These are phyloP conservation scores for Backusella macrospora DNA, from an alignment of 192 early-diverging fungal species.

Conservation along the genomic window DNA sequence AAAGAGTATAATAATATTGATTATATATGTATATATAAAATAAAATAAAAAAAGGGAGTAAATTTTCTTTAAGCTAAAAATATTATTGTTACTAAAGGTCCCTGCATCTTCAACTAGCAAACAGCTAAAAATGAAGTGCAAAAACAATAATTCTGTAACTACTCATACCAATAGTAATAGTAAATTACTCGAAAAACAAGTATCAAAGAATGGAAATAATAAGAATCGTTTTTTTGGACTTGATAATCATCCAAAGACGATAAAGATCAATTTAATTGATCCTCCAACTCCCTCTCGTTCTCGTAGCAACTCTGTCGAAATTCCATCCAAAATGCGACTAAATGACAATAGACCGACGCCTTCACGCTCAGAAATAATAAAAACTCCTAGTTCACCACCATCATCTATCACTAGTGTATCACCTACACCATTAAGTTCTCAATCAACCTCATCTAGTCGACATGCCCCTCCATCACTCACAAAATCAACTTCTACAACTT, in stretches of 20 bases:
- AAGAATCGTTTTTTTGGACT: background rate
- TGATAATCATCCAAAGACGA: background rate
- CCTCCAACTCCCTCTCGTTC: slow-evolving; percentile 14
- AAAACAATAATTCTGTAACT: background rate
- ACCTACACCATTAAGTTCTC: slow-evolving; percentile 1
- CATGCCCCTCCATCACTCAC: background rate
- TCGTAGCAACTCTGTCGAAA: slow-evolving; percentile 25
- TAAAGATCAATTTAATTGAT: background rate
- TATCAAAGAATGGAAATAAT: background rate
- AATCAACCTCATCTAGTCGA: background rate
- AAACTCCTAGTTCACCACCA: slow-evolving; percentile 14
- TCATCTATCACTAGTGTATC: background rate
- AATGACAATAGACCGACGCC: slow-evolving; percentile 10
- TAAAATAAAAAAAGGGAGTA: background rate
- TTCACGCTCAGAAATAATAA: slow-evolving; percentile 17
- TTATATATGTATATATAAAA: background rate
- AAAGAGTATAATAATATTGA: background rate
- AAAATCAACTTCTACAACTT: slow-evolving; percentile 8
- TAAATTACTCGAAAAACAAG: background rate
- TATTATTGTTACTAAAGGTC: slow-evolving; percentile 14
- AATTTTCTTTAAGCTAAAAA: slow-evolving; percentile 7
- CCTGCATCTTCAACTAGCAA: slow-evolving; percentile 15
- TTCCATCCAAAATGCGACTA: slow-evolving; percentile 13
- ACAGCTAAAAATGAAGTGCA: slow-evolving; percentile 6
- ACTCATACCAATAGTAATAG: background rate